These are phyloP conservation scores for Colletotrichum limetticola DNA, from an alignment of 2,329 filamentous ascomycete species.

Conservation along the genomic window DNA sequence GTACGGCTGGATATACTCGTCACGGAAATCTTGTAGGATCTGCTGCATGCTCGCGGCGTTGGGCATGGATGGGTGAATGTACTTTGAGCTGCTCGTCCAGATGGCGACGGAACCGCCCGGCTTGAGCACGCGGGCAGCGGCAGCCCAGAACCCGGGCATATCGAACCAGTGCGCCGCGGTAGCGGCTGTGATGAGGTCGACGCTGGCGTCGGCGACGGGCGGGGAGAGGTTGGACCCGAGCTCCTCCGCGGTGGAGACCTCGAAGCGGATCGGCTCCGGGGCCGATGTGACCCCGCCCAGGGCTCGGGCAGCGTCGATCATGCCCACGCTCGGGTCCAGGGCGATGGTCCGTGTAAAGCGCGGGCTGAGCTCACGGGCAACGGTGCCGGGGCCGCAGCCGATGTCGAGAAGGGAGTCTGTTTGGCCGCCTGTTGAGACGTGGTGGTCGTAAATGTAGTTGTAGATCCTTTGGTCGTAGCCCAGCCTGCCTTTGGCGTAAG, in stretches of 20 bases:
- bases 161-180: slow-evolving; percentile 70
- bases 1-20: slow-evolving; percentile 49
- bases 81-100: slow-evolving; percentile 52
- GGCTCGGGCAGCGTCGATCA: slow-evolving; percentile 60
- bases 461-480: slow-evolving; percentile 60
- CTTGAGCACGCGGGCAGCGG: slow-evolving; percentile 57
- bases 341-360: slow-evolving; percentile 59
- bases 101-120: slow-evolving; percentile 66
- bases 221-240: slow-evolving; percentile 46
- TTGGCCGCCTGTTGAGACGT: slow-evolving; percentile 56
- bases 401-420: slow-evolving; percentile 60
- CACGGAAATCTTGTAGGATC: slow-evolving; percentile 50
- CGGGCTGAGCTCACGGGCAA: slow-evolving; percentile 54
- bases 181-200: slow-evolving; percentile 62
- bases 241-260: slow-evolving; percentile 55
- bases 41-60: slow-evolving; percentile 54
- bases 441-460: slow-evolving; percentile 56
- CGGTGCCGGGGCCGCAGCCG: slow-evolving; percentile 67
- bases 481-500: slow-evolving; percentile 54
- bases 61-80: slow-evolving; percentile 46
- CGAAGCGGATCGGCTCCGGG: slow-evolving; percentile 50
- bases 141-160: slow-evolving; percentile 59
- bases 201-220: slow-evolving; percentile 44
- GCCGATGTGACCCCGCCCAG: slow-evolving; percentile 44
- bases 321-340: slow-evolving; percentile 61